A percentile compares a stretch with the other conserved stretches of the same genome.
Evolutionary conservation across 2,329 filamentous ascomycete species (phyloP).

Genomic region (Colletotrichum sp.): DNA sequence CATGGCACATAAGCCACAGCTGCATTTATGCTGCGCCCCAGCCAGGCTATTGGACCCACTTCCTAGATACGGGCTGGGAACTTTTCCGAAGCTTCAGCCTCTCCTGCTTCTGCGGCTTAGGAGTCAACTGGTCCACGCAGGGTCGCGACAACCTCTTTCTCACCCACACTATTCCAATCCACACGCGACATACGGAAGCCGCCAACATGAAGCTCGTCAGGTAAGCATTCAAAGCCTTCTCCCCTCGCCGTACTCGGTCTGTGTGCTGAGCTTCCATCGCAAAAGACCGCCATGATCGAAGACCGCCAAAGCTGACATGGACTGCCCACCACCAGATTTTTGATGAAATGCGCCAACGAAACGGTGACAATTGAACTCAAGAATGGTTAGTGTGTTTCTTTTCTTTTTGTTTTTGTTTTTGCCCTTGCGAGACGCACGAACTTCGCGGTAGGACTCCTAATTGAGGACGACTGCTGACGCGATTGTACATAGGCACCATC

Average conservation of each 20-base stretch:
- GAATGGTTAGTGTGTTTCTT: constrained; percentile 70
- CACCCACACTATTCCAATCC: neutral
- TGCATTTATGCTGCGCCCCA: neutral
- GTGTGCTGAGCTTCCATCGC: constrained; percentile 8
- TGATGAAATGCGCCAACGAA: constrained; percentile 99
- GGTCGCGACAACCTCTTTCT: neutral
- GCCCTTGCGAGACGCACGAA: neutral
- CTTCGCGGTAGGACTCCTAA: neutral
- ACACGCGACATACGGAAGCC: constrained; percentile 17
- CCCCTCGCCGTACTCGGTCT: constrained; percentile 27
- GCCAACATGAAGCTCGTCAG: constrained; percentile 94
- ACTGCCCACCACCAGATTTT: constrained; percentile 67
- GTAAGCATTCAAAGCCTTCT: constrained; percentile 58
- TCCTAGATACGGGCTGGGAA: constrained; percentile 15
- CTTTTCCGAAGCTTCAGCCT: constrained; percentile 21
- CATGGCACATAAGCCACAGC: neutral
- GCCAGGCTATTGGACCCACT: neutral
- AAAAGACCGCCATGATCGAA: neutral
- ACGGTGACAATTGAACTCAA: constrained; percentile 98
- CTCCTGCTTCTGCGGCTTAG: neutral
- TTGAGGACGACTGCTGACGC: neutral
- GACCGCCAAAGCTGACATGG: constrained; percentile 31
- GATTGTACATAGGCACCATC: constrained; percentile 73
- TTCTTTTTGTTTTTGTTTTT: no score
- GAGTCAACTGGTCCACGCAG: neutral